These are phyloP conservation scores for Waitea zeae DNA, from an alignment of 1,284 basidiomycete species.

Conservation along the genomic window DNA sequence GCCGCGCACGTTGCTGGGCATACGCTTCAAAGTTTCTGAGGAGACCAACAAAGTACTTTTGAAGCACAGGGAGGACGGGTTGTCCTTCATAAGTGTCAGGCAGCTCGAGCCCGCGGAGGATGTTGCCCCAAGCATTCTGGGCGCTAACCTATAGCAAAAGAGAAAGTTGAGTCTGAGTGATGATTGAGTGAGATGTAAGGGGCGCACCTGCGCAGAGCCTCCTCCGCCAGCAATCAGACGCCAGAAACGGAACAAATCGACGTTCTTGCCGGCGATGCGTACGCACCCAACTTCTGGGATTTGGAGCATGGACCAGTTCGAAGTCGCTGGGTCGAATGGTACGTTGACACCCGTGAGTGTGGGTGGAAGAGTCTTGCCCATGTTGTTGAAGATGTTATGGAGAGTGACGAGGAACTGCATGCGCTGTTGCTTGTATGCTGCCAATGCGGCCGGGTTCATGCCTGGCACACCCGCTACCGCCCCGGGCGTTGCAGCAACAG, in stretches of 20 bases:
- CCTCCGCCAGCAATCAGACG: slow-evolving; percentile 34
- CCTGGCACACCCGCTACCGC: slow-evolving; percentile 1
- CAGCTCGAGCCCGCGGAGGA: slow-evolving; percentile 41
- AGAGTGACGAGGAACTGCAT: slow-evolving; percentile 37
- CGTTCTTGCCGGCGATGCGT: slow-evolving; percentile 59
- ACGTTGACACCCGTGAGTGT: slow-evolving; percentile 34
- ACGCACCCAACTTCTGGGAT: slow-evolving; percentile 37
- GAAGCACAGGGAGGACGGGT: no score
- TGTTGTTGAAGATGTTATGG: slow-evolving; percentile 33
- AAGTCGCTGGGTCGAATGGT: slow-evolving; percentile 39
- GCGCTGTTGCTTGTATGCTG: slow-evolving; percentile 30
- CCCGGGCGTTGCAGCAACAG: not conserved
- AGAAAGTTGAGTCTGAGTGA: not conserved
- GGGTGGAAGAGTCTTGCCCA: slow-evolving; percentile 45
- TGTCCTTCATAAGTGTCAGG: no score
- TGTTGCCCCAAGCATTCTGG: slow-evolving; percentile 27
- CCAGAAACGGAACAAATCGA: slow-evolving; percentile 63
- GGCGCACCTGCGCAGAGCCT: slow-evolving; percentile 36
- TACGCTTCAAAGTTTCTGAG: no score
- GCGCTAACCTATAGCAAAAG: not conserved
- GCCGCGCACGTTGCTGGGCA: no score
- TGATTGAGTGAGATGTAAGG: slow-evolving; percentile 4
- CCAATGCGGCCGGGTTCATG: slow-evolving; percentile 8
- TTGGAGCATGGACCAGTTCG: slow-evolving; percentile 45
- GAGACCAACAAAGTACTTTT: no score